Percentiles rank a stretch among this genome's conserved stretches.
These are phyloP conservation scores for Phyllosticta paracitricarpa DNA, from an alignment of 2,329 filamentous ascomycete genomes.

Conservation along the genomic window DNA sequence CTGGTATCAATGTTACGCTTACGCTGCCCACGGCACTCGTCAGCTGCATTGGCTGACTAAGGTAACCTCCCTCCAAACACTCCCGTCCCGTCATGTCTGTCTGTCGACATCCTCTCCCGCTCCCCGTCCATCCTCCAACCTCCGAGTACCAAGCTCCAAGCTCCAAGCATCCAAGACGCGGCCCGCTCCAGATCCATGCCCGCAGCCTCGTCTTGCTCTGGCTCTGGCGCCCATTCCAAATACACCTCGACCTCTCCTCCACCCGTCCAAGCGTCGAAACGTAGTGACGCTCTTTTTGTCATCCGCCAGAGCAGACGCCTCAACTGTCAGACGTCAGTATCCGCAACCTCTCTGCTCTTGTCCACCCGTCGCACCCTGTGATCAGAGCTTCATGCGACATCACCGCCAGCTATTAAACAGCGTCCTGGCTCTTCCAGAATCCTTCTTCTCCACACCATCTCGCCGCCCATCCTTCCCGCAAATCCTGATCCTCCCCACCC, in stretches of 20 bases:
- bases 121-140: not conserved
- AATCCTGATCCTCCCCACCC: not conserved
- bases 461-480: not conserved
- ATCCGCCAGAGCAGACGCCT: not conserved
- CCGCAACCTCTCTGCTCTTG: not conserved
- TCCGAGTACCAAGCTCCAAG: not conserved
- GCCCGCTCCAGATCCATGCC: not conserved
- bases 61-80: not conserved
- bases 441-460: not conserved
- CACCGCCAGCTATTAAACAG: conserved; percentile 9
- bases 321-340: conserved; percentile 8
- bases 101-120: not conserved
- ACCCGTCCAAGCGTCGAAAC: not conserved
- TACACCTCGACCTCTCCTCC: not conserved
- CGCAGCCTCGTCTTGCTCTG: not conserved
- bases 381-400: not conserved
- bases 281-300: not conserved
- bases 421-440: not conserved
- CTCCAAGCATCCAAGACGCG: not conserved
- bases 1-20: too few species aligned
- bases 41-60: not conserved
- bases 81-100: too few species aligned
- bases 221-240: conserved; percentile 2
- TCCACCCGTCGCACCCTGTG: not conserved
- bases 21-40: too few species aligned